Base-by-base conservation (phyloP, 345 rosid species). In the Trapa bicornis region DNA sequence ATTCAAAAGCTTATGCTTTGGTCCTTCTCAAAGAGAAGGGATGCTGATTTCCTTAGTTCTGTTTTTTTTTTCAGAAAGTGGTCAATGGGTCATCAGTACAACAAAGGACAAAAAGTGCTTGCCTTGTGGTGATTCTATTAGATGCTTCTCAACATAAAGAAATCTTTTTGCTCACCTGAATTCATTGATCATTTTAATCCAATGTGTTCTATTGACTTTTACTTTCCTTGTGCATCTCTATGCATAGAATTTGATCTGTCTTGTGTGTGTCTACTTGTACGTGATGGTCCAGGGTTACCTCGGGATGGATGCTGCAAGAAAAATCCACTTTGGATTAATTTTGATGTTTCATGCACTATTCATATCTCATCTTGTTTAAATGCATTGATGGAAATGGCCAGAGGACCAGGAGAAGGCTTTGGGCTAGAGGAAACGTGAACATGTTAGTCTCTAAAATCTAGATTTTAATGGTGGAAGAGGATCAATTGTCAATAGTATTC, bases 241-340 rank as follows among this genome's bases (percentile, higher is more conserved):
- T 22, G 54, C n/a, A 50, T 50, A 16, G 37, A 1, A 10, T 32
- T 57, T 2, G 37, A 57, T 33, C 32, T 57, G 37, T 32, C 33
- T 29, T 10, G 37, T 57, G 29, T 22, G 62, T 3, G 33, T 62
- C 67, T n/a, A 39, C 66, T 70, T 78, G 75, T 56, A 95, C 97
- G 91, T 71, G 96, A 89, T 47, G 99, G 96, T 50, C 94, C 96
- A 5, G 97, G 97, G 76, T 86, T 97, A 4, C 78, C 91, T 50
- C 29, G 29, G 29, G 29, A 82, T 35, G 97, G 86, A 68, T 95
- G 99, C 58, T 77, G 81, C 45, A 84, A 56, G 48, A 86, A 84
- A 72, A 96, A 91, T 70, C 96, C 94, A 17, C 84, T 86, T 32
- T 95, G 99, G 97, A 91, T 95, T 41, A 89, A 87, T 65, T 95